A percentile compares a stretch with the other conserved stretches of the same genome.
Evolutionary conservation across 108 stramenopile species (phyloP).

Genomic region (Nitzschia sp.): DNA sequence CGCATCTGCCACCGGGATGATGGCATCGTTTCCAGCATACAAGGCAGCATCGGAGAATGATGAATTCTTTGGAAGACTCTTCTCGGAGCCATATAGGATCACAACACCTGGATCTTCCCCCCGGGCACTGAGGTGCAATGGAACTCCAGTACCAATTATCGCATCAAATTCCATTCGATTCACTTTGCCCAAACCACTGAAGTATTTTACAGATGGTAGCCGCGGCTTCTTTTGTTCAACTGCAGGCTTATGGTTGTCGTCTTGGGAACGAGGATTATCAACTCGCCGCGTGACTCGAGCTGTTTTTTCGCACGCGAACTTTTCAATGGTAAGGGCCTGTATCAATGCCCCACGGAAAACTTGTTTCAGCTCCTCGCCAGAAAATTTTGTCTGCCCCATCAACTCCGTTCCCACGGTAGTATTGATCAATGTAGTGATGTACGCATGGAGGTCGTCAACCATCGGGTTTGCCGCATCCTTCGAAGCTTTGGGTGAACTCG

Average conservation of each 20-base stretch:
- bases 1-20: slow-evolving; percentile 40
- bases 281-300: no score
- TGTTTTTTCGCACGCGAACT: background rate
- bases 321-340: background rate
- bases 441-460: background rate
- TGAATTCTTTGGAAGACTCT: slow-evolving; percentile 33
- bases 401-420: background rate
- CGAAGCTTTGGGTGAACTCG: no score
- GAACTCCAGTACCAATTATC: background rate
- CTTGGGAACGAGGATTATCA: background rate
- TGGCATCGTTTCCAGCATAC: background rate
- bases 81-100: slow-evolving; percentile 44
- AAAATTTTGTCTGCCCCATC: background rate
- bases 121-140: background rate
- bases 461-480: background rate
- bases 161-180: background rate
- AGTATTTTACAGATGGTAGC: background rate
- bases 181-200: background rate
- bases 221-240: background rate
- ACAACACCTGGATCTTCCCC: slow-evolving; percentile 41
- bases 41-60: background rate
- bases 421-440: background rate
- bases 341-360: background rate
- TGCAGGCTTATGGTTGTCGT: background rate
- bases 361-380: background rate